Percentiles rank a stretch among this genome's conserved stretches.
phyloP scores from a whole-genome alignment of 139 green algal genomes.

The Tetraselmis striata region DNA sequence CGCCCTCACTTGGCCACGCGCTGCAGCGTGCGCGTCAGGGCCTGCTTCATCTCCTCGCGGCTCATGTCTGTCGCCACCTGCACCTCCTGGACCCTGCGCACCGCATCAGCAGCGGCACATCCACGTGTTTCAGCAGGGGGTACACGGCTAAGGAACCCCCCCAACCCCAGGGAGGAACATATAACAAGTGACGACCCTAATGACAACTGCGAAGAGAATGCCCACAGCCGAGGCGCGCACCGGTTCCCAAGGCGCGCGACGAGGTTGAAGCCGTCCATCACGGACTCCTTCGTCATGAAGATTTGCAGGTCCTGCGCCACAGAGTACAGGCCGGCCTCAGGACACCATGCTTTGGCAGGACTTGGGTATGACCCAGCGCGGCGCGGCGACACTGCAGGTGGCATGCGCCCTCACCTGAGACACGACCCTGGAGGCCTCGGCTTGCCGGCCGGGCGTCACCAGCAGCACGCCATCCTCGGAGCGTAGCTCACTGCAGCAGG shows the following conservation, averaged over 20 bases:
- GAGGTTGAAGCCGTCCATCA: neutral
- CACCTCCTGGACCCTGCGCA: neutral
- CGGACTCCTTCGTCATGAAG: neutral
- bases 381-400: too few species aligned
- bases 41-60: neutral
- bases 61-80: neutral
- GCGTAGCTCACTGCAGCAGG: neutral
- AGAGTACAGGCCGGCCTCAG: neutral
- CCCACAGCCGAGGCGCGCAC: neutral
- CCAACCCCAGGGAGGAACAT: too few species aligned
- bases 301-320: neutral
- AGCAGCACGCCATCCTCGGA: neutral
- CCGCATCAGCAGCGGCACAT: neutral
- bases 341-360: too few species aligned
- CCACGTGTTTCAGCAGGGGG: too few species aligned
- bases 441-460: neutral
- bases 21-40: neutral
- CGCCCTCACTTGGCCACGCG: neutral
- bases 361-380: too few species aligned
- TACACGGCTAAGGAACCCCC: too few species aligned
- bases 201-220: too few species aligned
- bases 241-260: neutral
- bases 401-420: neutral
- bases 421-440: neutral
- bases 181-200: too few species aligned